Base-by-base conservation (phyloP, 116 monocot genomes). In the Iris pallida region DNA sequence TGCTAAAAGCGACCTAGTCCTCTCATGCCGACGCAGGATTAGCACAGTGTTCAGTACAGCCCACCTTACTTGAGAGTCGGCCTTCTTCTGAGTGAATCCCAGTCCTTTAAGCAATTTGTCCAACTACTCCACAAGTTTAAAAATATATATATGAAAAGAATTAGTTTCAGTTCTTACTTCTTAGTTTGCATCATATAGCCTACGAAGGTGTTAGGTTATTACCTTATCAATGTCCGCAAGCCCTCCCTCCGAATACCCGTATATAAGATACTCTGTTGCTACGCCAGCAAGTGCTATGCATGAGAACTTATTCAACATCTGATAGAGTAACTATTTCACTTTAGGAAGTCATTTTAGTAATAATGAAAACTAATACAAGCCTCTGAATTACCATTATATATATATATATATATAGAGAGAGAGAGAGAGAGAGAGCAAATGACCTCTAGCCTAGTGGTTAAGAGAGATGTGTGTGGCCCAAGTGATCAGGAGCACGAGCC, bases 211-310 rank as follows among this genome's bases (percentile, higher is more conserved):
- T 7, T 5, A 48, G 45, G 9, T 48, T 18, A 20, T 19, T 60
- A 90, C 94, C 79, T 85, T 68, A 42, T 72, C 63, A 20, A 95
- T 88, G 67, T 90, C 90, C 15, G 78, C 68, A 16, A 90, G 83
- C 51, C 94, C 94, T 63, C 94, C 94, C 77, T 94, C 94, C n/a
- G 94, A 76, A 64, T 71, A 79, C 16, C 88, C 88, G 66, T 83
- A 95, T 14, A 95, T 66, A 73, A 95, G 94, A 70, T 90, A 95
- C 57, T 95, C 94, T 4, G 94, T 82, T 13, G 88, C 83, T 6
- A 95, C 90, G 59, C 94, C 94, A 12, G 94, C 94, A 55, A 95
- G 80, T 42, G 94, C 94, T 71, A 95, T 95, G 75, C 94, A 95
- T 42, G 88, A 85, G 69, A 90, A 95, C 73, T 53, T 87, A 79